phyloP scores from a whole-genome alignment of 345 rosid genomes.

The Lumnitzera littorea region DNA sequence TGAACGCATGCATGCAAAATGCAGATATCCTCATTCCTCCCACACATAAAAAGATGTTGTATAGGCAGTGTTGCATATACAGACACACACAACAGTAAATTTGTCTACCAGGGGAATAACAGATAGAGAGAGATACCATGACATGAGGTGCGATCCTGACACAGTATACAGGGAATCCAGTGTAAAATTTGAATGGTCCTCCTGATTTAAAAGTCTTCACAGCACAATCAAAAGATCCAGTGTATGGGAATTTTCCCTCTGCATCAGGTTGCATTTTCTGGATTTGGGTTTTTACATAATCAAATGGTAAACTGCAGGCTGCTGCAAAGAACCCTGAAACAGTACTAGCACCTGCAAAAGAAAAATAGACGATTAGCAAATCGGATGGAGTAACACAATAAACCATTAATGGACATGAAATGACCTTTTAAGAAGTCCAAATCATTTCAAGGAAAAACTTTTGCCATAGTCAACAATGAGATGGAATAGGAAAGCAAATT shows the following conservation, averaged over 20 bases:
- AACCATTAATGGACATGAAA: neutral
- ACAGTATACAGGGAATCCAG: constrained; percentile 97
- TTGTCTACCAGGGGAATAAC: no score
- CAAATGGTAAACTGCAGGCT: constrained; percentile 97
- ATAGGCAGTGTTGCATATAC: neutral
- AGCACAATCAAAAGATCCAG: constrained; percentile 83
- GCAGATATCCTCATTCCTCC: no score
- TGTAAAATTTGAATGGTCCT: constrained; percentile 87
- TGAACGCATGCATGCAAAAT: no score
- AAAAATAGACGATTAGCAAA: neutral
- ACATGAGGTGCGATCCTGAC: constrained; percentile 97
- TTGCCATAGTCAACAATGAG: no score
- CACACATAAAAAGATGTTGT: constrained; percentile 2
- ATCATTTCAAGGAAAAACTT: no score
- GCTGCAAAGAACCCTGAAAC: constrained; percentile 92
- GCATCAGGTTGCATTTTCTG: constrained; percentile 99
- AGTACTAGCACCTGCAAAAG: constrained; percentile 71
- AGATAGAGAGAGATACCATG: constrained; percentile 50
- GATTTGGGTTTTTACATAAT: constrained; percentile 95
- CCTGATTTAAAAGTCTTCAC: constrained; percentile 80
- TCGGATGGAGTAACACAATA: neutral
- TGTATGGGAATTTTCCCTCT: constrained; percentile 79
- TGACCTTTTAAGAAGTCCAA: no score
- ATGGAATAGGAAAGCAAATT: no score
- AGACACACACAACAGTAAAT: neutral